Conservation (phyloP, 2,329 filamentous ascomycete genomes). For the Calonectria henricotiae region DNA sequence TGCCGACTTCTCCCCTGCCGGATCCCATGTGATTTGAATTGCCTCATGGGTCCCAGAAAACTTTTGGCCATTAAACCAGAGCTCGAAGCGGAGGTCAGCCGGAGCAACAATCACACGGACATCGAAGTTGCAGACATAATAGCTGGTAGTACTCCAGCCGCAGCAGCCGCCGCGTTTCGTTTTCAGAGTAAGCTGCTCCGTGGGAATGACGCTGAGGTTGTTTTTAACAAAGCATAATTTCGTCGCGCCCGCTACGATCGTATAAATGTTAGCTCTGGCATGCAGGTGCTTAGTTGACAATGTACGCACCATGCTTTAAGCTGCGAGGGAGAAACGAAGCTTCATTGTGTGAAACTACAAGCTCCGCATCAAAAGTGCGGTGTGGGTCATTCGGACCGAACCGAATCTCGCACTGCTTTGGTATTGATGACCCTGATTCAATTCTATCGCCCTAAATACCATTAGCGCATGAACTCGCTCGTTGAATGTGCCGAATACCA, state of each 20-base stretch:
- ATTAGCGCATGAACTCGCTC: conserved; percentile 30
- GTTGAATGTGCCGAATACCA: conserved; percentile 57
- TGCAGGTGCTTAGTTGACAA: no score
- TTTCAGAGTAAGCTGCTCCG: conserved; percentile 59
- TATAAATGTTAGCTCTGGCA: neutral
- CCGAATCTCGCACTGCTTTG: conserved; percentile 57
- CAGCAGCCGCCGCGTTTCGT: conserved; percentile 53
- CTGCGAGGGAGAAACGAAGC: conserved; percentile 57
- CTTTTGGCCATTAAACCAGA: conserved; percentile 58
- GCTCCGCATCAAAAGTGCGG: conserved; percentile 58
- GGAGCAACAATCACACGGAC: conserved; percentile 71
- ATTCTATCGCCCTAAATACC: conserved; percentile 59
- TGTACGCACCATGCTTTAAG: conserved; percentile 57
- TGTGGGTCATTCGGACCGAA: conserved; percentile 56
- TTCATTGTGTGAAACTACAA: conserved; percentile 62
- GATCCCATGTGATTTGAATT: conserved; percentile 42
- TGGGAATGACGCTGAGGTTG: conserved; percentile 60
- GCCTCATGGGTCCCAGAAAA: conserved; percentile 49
- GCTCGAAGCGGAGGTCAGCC: conserved; percentile 67
- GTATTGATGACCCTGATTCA: conserved; percentile 56
- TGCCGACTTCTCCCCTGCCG: neutral
- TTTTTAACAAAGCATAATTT: conserved; percentile 62
- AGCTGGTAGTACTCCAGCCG: conserved; percentile 55
- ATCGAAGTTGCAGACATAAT: conserved; percentile 63
- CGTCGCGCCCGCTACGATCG: conserved; percentile 54